phyloP scores from a whole-genome alignment of 768 basidiomycete genomes.

The Ramaria rubella region DNA sequence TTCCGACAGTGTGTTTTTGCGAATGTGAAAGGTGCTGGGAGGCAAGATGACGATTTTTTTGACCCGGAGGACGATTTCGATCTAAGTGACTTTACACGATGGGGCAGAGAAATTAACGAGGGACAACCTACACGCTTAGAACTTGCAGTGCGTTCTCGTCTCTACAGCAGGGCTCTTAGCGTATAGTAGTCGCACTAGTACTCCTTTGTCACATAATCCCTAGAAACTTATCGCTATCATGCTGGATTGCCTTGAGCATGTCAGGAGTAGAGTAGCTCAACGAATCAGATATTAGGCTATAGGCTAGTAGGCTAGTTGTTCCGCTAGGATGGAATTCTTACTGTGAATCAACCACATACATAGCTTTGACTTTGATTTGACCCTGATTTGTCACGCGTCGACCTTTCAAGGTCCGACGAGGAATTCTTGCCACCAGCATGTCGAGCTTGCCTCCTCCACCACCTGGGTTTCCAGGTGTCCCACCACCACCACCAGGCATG shows the following conservation, averaged over 20 bases:
- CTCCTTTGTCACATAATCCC: no score
- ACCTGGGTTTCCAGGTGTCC: conserved; percentile 21
- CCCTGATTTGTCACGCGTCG: not conserved
- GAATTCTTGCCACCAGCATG: conserved; percentile 5
- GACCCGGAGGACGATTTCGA: not conserved
- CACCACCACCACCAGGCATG: conserved; percentile 27
- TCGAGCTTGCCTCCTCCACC: conserved; percentile 23
- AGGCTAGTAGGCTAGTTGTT: no score
- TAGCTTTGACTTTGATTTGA: no score
- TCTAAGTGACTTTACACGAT: not conserved
- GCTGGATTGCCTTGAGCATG: no score
- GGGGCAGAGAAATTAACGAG: not conserved
- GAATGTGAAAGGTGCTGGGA: not conserved
- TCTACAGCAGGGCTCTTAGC: no score
- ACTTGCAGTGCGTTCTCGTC: no score
- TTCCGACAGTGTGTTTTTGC: not conserved
- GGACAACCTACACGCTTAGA: not conserved
- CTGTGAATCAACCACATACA: no score
- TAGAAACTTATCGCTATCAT: no score
- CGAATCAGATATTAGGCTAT: no score
- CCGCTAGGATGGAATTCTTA: no score
- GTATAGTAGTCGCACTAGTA: no score
- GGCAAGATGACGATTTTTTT: not conserved
- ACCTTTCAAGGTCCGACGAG: conserved; percentile 7
- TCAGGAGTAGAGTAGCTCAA: no score